Evolutionary conservation across 108 stramenopile genomes (phyloP).

Genomic region (Discostella stelligeroides): DNA sequence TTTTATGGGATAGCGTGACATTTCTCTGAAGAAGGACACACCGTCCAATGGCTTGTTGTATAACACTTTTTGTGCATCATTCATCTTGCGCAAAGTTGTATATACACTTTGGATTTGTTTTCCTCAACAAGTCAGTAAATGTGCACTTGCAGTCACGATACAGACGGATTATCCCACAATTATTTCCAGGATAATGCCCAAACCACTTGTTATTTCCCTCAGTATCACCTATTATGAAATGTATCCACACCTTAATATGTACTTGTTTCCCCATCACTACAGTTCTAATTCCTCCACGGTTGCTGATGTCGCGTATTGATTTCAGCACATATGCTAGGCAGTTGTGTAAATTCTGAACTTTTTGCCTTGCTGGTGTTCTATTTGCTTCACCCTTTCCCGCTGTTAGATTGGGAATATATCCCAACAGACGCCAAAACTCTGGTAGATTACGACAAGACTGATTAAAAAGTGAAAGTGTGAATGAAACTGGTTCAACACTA

Average conservation of each 20-base stretch:
- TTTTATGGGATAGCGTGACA: not conserved
- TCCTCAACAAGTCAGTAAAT: not conserved
- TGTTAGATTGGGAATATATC: too few relatives aligned
- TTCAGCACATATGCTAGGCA: not conserved
- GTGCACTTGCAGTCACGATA: slow-evolving; percentile 1
- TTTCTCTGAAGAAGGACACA: not conserved
- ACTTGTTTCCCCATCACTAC: not conserved
- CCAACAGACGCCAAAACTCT: too few relatives aligned
- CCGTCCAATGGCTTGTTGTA: not conserved
- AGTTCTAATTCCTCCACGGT: not conserved
- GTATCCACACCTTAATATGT: slow-evolving; percentile 1
- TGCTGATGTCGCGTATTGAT: not conserved
- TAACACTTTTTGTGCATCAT: not conserved
- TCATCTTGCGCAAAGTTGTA: not conserved
- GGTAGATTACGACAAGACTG: too few relatives aligned
- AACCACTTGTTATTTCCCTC: too few relatives aligned
- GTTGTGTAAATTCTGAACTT: not conserved
- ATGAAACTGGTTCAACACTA: too few relatives aligned
- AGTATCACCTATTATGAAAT: too few relatives aligned
- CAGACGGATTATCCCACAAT: not conserved
- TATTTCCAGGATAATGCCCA: too few relatives aligned
- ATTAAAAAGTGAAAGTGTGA: too few relatives aligned
- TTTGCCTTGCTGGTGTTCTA: too few relatives aligned
- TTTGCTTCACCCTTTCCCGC: too few relatives aligned
- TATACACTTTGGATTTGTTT: not conserved